Conservation (phyloP, 2,329 filamentous ascomycete genomes). For the Zymoseptoria tritici region DNA sequence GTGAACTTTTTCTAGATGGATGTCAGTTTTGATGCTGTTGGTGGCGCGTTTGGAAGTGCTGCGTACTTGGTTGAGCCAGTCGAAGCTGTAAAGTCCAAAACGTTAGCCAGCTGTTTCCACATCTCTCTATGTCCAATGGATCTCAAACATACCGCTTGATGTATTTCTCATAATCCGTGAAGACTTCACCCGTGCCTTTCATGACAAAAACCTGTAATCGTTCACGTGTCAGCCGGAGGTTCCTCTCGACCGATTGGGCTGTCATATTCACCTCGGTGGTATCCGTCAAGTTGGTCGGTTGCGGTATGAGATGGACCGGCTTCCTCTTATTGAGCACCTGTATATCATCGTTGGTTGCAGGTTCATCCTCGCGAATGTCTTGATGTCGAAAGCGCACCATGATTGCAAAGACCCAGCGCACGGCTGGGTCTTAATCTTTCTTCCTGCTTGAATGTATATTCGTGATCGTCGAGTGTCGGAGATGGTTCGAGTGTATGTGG, state of each 20-base stretch:
- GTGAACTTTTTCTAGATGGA: slow-evolving; percentile 71
- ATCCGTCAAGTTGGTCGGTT: slow-evolving; percentile 68
- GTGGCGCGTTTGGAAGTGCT: background rate
- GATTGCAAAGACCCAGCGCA: slow-evolving; percentile 15
- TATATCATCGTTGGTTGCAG: slow-evolving; percentile 14
- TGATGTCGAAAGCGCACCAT: slow-evolving; percentile 17
- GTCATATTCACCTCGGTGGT: slow-evolving; percentile 63
- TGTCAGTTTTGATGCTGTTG: slow-evolving; percentile 11
- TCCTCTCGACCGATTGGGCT: slow-evolving; percentile 7
- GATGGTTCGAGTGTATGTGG: slow-evolving; percentile 2
- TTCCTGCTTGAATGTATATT: background rate
- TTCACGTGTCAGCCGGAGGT: slow-evolving; percentile 21
- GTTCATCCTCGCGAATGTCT: background rate
- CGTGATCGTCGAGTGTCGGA: background rate
- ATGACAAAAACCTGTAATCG: slow-evolving; percentile 79
- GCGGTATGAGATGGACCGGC: slow-evolving; percentile 73
- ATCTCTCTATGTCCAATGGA: background rate
- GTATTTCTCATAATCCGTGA: slow-evolving; percentile 81
- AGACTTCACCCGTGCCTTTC: slow-evolving; percentile 80
- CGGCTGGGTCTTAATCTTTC: slow-evolving; percentile 12
- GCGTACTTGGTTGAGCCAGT: slow-evolving; percentile 84
- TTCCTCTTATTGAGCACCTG: slow-evolving; percentile 96
- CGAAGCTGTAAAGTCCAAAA: slow-evolving; percentile 52
- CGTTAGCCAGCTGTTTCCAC: slow-evolving; percentile 6
- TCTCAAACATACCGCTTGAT: slow-evolving; percentile 59